Base-by-base conservation (phyloP, 2,329 filamentous ascomycete genomes). In the Phyllosticta paracitricarpa region DNA sequence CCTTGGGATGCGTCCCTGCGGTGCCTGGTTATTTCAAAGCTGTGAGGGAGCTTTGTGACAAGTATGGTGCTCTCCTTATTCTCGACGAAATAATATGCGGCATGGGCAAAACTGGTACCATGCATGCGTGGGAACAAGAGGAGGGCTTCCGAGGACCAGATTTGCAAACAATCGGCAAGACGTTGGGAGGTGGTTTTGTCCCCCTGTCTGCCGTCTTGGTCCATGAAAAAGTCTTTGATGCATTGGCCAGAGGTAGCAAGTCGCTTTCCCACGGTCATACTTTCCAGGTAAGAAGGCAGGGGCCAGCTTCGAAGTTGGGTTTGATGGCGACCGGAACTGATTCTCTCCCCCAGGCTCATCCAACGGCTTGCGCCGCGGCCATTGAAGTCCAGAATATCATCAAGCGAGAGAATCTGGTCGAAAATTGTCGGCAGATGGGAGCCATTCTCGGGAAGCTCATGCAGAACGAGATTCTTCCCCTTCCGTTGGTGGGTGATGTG, bases 21-120 rank as follows among this genome's bases (percentile, higher is more conserved):
- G 72, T 81, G 0, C 68, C 71, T 1, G 82, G 82, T 0, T 87
- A 87, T 59, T 78, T 84, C 64, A 68, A 75, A n/a, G 80, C 78
- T 8, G 75, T 84, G 62, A 76, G 79, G 58, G 68, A 70, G 0
- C 74, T 87, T 0, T 86, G 84, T 68, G 75, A 81, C 24, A 78
- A 78, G 60, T 73, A 85, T 61, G 81, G 80, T 1, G 79, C 81
- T 0, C 75, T 86, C 2, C 73, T 85, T 4, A 77, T 83, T n/a
- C 64, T 83, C 0, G 82, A 84, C 61, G 65, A 56, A 51, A 67
- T 73, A 14, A 70, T 73, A 65, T 68, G 65, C 51, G 67, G 68
- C 9, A 68, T 68, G 63, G 70, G 70, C 2, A 62, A 69, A 8
- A 69, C 67, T 0, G 71, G 71, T 1, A 69, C 66, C 0, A 56